Percentiles rank a stretch among this genome's conserved stretches.
These are phyloP conservation scores for Colletotrichum sp. DNA, from an alignment of 2,329 filamentous ascomycete species.

Conservation along the genomic window DNA sequence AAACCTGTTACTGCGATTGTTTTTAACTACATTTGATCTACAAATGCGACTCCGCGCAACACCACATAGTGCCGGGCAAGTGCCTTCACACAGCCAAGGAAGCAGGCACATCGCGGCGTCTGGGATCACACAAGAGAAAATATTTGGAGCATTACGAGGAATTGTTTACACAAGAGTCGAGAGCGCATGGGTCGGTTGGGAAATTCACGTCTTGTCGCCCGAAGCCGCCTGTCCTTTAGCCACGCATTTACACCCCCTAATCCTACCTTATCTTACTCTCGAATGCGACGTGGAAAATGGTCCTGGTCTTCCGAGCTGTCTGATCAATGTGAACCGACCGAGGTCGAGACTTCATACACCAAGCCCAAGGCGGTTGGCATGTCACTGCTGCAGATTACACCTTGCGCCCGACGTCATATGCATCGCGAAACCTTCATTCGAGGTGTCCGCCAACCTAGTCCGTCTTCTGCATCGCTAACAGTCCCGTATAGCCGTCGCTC, in stretches of 20 bases:
- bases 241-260: neutral
- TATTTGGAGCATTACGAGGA: neutral
- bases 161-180: neutral
- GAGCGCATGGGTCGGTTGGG: neutral
- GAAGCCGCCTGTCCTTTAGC: slow-evolving; percentile 6
- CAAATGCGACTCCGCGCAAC: neutral
- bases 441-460: neutral
- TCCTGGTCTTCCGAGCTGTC: slow-evolving; percentile 18
- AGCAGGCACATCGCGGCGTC: neutral
- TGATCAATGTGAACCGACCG: slow-evolving; percentile 18
- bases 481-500: slow-evolving; percentile 66
- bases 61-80: slow-evolving; percentile 7
- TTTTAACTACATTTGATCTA: neutral
- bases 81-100: neutral
- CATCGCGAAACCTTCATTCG: neutral
- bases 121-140: neutral
- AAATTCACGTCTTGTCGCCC: neutral
- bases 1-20: neutral
- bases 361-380: slow-evolving; percentile 4
- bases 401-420: neutral
- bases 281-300: slow-evolving; percentile 14
- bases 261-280: neutral
- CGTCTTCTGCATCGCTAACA: neutral
- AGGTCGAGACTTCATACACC: neutral
- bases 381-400: too few relatives aligned